A percentile compares a stretch with the other conserved stretches of the same genome.
Conservation (phyloP, 345 rosid genomes). For the Acer campestre region DNA sequence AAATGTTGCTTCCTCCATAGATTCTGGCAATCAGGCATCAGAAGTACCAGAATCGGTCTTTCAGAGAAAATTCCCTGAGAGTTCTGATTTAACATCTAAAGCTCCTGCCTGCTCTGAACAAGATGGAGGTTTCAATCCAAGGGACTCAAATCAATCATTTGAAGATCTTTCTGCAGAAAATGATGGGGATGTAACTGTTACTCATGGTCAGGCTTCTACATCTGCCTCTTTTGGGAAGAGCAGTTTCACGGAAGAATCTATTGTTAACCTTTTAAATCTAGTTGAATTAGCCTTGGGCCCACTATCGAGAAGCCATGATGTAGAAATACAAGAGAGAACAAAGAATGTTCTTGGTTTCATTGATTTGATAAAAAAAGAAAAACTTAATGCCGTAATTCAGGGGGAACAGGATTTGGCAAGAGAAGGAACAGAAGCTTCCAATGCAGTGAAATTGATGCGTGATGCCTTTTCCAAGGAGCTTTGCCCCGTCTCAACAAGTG, state of each 20-base stretch:
- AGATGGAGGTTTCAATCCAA: conserved; percentile 33
- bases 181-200: conserved; percentile 21
- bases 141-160: conserved; percentile 33
- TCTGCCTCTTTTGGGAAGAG: conserved; percentile 32
- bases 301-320: conserved; percentile 58
- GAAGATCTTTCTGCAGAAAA: conserved; percentile 36
- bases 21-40: conserved; percentile 19
- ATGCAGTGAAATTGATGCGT: conserved; percentile 44
- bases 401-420: conserved; percentile 29
- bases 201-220: conserved; percentile 26
- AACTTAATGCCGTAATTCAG: conserved; percentile 20
- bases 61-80: conserved; percentile 21
- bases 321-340: conserved; percentile 84
- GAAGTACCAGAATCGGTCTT: conserved; percentile 31
- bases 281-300: conserved; percentile 60
- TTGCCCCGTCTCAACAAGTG: conserved; percentile 67
- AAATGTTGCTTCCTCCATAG: conserved; percentile 19
- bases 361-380: conserved; percentile 54
- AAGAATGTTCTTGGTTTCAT: conserved; percentile 68
- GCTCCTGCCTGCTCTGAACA: conserved; percentile 20
- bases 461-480: conserved; percentile 78
- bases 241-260: conserved; percentile 44
- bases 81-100: conserved; percentile 21
- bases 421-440: conserved; percentile 40
- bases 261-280: conserved; percentile 51